Conservation (phyloP, 2,329 filamentous ascomycete genomes). For the Arthrobotrys sinensis region DNA sequence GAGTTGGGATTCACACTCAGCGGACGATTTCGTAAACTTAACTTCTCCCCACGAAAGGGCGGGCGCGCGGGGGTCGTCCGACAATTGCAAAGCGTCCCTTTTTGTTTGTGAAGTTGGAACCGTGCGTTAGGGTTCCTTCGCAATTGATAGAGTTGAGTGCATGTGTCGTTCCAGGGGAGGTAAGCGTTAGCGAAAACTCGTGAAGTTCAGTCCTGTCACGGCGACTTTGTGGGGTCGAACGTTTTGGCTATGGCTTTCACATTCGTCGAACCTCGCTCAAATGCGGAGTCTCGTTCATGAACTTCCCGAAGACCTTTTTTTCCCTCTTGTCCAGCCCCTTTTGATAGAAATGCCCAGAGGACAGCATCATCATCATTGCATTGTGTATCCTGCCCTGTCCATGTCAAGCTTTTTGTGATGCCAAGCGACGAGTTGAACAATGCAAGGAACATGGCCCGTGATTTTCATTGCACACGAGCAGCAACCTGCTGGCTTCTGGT, state of each 20-base stretch:
- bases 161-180: constrained; percentile 14
- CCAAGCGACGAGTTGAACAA: constrained; percentile 4
- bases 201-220: neutral
- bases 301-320: neutral
- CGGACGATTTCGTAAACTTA: constrained; percentile 25
- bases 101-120: constrained; percentile 4
- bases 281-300: neutral
- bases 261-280: neutral
- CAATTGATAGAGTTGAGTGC: neutral
- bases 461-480: constrained; percentile 44
- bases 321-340: constrained; percentile 3
- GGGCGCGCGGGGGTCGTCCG: constrained; percentile 25
- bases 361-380: constrained; percentile 12
- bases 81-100: constrained; percentile 1
- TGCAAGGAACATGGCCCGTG: constrained; percentile 19
- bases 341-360: neutral
- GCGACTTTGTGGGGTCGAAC: constrained; percentile 1
- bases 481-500: constrained; percentile 2
- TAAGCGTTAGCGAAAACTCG: constrained; percentile 9
- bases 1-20: neutral
- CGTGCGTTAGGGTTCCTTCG: neutral
- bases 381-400: constrained; percentile 27
- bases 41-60: constrained; percentile 14
- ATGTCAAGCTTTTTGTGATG: constrained; percentile 41
- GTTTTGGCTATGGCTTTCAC: neutral